Conservation (phyloP, 768 basidiomycete species). For the Nidularia sp. region DNA sequence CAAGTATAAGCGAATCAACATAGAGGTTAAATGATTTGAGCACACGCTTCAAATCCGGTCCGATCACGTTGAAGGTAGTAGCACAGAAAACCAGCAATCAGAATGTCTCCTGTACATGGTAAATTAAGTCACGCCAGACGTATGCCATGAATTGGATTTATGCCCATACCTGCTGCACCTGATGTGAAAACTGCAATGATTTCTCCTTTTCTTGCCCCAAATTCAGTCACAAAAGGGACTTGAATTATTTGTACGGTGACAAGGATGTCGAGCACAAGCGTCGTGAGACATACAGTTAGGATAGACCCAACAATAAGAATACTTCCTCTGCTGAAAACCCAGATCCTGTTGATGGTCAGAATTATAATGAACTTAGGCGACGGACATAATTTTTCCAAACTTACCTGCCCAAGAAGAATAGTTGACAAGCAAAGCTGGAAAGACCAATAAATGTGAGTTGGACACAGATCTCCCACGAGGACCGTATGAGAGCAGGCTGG, state of each 20-base stretch:
- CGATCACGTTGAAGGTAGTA: conserved; percentile 4
- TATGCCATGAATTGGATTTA: no score
- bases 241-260: conserved; percentile 1
- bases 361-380: neutral
- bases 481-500: conserved; percentile 6
- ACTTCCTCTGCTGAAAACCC: conserved; percentile 6
- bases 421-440: conserved; percentile 11
- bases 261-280: conserved; percentile 4
- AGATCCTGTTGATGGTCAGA: conserved; percentile 2
- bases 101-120: conserved; percentile 4
- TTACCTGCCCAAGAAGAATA: conserved; percentile 11
- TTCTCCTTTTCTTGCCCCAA: conserved; percentile 2
- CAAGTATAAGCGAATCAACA: neutral
- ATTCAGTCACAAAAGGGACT: neutral
- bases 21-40: neutral
- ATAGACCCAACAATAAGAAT: conserved; percentile 3
- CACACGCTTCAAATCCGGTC: conserved; percentile 4
- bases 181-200: conserved; percentile 3
- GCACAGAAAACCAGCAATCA: conserved; percentile 6
- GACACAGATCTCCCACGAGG: conserved; percentile 8
- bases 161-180: conserved; percentile 4
- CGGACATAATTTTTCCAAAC: neutral
- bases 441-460: conserved; percentile 13
- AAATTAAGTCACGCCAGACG: neutral
- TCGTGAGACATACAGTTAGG: conserved; percentile 2